Conservation (phyloP, 2,329 filamentous ascomycete species). For the Colletotrichum navitas region DNA sequence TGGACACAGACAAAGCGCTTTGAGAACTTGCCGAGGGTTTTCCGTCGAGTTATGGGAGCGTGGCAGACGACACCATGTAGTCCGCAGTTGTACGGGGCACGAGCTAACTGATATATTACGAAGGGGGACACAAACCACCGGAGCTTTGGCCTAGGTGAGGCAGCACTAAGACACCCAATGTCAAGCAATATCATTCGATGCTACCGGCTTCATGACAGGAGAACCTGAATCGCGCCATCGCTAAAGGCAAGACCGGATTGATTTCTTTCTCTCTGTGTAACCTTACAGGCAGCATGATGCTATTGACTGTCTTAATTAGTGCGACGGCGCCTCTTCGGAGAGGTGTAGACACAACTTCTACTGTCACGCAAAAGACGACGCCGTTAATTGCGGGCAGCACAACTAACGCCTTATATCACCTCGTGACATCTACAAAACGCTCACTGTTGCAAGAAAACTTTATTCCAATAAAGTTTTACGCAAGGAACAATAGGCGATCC, state of each 20-base stretch:
- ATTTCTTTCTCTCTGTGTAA: constrained; percentile 13
- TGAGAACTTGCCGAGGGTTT: background rate
- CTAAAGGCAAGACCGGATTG: background rate
- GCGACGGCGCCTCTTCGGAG: constrained; percentile 3
- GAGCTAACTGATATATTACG: constrained; percentile 27
- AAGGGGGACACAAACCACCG: constrained; percentile 5
- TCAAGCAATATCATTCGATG: constrained; percentile 1
- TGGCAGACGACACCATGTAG: background rate
- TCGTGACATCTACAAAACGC: constrained; percentile 38
- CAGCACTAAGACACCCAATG: constrained; percentile 13
- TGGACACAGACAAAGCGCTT: background rate
- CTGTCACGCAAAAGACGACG: too few relatives aligned
- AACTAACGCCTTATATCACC: too few relatives aligned
- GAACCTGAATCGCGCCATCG: background rate
- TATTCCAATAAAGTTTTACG: constrained; percentile 19
- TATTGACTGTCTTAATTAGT: constrained; percentile 2
- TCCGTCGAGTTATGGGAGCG: background rate
- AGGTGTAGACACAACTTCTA: constrained; percentile 21
- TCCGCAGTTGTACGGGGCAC: constrained; percentile 4
- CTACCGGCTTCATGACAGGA: constrained; percentile 12
- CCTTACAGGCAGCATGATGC: constrained; percentile 23
- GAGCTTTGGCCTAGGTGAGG: constrained; percentile 11
- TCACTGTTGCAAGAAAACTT: constrained; percentile 33
- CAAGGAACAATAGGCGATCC: constrained; percentile 9
- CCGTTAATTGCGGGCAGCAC: too few relatives aligned